These are phyloP conservation scores for Symmetrospora coprosmae DNA, from an alignment of 768 basidiomycete species.

Conservation along the genomic window DNA sequence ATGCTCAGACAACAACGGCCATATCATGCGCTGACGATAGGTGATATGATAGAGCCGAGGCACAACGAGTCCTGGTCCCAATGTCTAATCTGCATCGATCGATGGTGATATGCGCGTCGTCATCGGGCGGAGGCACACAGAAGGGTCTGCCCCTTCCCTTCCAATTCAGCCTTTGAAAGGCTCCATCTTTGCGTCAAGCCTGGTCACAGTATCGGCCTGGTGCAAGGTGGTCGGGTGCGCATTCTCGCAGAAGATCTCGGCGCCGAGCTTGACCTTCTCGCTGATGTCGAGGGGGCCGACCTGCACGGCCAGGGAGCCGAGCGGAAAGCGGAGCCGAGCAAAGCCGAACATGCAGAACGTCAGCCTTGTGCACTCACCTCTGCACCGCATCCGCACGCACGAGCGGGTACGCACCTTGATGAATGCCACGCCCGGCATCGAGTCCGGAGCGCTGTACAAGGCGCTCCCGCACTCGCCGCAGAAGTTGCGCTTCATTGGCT, in stretches of 20 bases:
- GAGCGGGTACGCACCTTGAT: conserved; percentile 11
- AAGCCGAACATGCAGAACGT: too few relatives aligned
- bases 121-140: background rate
- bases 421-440: background rate
- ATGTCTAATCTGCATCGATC: too few relatives aligned
- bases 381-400: too few relatives aligned
- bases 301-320: too few relatives aligned
- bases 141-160: background rate
- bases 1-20: too few relatives aligned
- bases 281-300: background rate
- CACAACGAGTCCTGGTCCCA: too few relatives aligned
- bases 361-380: too few relatives aligned
- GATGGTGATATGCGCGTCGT: too few relatives aligned
- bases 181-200: background rate
- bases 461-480: conserved; percentile 19
- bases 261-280: conserved; percentile 1
- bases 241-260: conserved; percentile 6
- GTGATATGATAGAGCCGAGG: too few relatives aligned
- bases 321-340: too few relatives aligned
- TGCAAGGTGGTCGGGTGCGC: conserved; percentile 8
- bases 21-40: too few relatives aligned
- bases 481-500: conserved; percentile 14
- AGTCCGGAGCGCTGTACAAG: background rate
- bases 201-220: background rate
- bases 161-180: background rate